These are phyloP conservation scores for Neurospora sp. DNA, from an alignment of 495 filamentous ascomycete species.

Conservation along the genomic window DNA sequence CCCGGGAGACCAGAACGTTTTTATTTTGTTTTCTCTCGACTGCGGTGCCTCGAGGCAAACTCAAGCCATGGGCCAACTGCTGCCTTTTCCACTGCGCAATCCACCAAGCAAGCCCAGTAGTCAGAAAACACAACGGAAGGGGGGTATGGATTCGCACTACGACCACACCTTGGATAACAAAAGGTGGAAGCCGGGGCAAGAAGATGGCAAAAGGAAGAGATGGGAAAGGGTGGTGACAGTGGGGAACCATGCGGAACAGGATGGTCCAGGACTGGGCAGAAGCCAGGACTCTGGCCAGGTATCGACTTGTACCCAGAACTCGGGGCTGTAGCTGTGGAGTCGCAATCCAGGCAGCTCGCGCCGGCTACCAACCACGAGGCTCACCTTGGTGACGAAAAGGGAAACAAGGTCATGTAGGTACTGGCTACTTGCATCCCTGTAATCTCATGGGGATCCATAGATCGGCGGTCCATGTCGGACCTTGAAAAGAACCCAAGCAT, in stretches of 20 bases:
- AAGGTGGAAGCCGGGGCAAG: background rate
- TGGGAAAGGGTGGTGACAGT: background rate
- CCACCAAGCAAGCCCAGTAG: background rate
- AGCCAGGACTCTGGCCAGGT: constrained; percentile 4
- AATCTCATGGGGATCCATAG: background rate
- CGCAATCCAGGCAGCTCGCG: constrained; percentile 12
- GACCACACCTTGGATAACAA: background rate
- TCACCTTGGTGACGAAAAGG: background rate
- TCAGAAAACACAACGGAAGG: background rate
- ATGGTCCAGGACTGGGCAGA: background rate
- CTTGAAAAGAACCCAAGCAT: background rate
- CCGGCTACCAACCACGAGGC: constrained; percentile 3
- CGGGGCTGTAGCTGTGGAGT: constrained; percentile 4
- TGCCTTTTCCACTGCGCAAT: background rate
- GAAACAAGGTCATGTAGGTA: background rate
- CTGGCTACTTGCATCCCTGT: background rate
- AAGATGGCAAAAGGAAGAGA: background rate
- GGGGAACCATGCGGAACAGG: background rate
- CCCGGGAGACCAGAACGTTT: background rate
- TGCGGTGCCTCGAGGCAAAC: background rate
- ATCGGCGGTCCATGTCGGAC: background rate
- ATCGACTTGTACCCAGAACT: constrained; percentile 6
- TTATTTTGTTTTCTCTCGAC: background rate
- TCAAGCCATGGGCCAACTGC: background rate
- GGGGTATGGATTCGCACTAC: background rate